phyloP scores from a whole-genome alignment of 2,329 filamentous ascomycete genomes.

The Aspergillus phoenicis region DNA sequence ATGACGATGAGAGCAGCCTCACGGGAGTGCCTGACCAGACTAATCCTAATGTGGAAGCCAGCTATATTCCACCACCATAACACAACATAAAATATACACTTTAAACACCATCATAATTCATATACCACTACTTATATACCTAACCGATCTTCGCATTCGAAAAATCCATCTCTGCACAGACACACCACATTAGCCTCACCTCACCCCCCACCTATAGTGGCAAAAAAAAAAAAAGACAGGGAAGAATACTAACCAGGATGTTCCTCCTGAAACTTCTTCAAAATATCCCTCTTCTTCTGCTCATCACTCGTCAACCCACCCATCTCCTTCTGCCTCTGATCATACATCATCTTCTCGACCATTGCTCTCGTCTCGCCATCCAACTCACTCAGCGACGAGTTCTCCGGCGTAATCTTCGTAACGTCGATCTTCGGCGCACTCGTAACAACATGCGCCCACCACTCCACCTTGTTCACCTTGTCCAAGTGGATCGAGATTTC shows the following conservation, averaged over 20 bases:
- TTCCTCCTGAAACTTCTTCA: constrained; percentile 88
- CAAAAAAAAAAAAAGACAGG: not conserved
- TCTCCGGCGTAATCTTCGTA: constrained; percentile 91
- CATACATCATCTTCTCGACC: constrained; percentile 99
- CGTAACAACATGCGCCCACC: constrained; percentile 94
- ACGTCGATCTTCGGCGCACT: constrained; percentile 89
- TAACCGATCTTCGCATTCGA: constrained; percentile 64
- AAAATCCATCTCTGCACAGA: constrained; percentile 64
- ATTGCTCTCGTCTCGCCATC: constrained; percentile 93
- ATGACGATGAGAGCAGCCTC: not conserved
- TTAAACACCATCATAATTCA: constrained; percentile 16
- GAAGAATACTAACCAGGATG: constrained; percentile 54
- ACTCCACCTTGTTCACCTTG: constrained; percentile 96
- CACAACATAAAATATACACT: not conserved
- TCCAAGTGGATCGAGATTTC: constrained; percentile 87
- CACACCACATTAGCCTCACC: not conserved
- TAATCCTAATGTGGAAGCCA: not conserved
- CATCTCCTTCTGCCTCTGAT: constrained; percentile 94
- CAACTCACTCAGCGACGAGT: constrained; percentile 85
- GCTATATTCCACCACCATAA: not conserved
- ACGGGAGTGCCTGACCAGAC: not conserved
- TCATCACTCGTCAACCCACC: constrained; percentile 90
- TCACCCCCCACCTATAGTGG: not conserved
- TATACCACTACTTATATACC: constrained; percentile 21
- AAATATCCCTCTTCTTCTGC: constrained; percentile 88